Conservation (phyloP, 768 basidiomycete species). For the Russula brevipes region DNA sequence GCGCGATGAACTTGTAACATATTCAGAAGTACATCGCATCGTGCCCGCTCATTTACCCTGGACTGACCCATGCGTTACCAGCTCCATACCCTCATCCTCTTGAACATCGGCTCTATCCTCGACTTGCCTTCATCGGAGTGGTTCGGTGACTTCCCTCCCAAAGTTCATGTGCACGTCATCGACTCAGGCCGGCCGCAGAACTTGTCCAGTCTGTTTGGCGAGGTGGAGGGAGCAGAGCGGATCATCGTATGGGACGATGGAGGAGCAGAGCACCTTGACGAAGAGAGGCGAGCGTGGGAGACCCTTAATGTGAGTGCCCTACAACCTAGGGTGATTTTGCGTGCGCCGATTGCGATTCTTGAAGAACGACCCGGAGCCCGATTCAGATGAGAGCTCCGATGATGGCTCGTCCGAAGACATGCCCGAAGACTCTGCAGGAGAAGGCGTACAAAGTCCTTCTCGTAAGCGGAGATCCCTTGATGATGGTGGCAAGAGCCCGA, state of each 20-base stretch:
- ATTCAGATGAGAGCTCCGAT: slow-evolving; percentile 57
- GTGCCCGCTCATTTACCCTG: background rate
- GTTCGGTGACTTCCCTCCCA: slow-evolving; percentile 66
- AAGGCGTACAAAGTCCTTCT: slow-evolving; percentile 37
- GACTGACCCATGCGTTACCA: slow-evolving; percentile 30
- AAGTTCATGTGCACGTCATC: slow-evolving; percentile 82
- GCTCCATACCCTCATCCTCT: slow-evolving; percentile 84
- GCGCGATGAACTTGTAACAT: slow-evolving; percentile 58
- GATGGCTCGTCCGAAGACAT: slow-evolving; percentile 41
- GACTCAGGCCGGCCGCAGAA: slow-evolving; percentile 91
- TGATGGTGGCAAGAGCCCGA: slow-evolving; percentile 15
- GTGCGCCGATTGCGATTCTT: background rate
- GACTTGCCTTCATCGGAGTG: slow-evolving; percentile 70
- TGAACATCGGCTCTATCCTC: slow-evolving; percentile 88
- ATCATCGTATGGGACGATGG: slow-evolving; percentile 95
- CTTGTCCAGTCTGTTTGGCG: slow-evolving; percentile 77
- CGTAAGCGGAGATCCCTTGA: slow-evolving; percentile 48
- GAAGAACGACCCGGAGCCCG: slow-evolving; percentile 75
- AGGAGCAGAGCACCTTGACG: slow-evolving; percentile 59
- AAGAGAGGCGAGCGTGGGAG: slow-evolving; percentile 81
- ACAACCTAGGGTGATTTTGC: background rate
- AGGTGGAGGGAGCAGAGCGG: slow-evolving; percentile 58
- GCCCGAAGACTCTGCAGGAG: slow-evolving; percentile 41
- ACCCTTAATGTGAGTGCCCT: slow-evolving; percentile 58
- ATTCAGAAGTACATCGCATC: slow-evolving; percentile 53